Conservation (phyloP, 768 basidiomycete species). For the Tricholoma sp. region DNA sequence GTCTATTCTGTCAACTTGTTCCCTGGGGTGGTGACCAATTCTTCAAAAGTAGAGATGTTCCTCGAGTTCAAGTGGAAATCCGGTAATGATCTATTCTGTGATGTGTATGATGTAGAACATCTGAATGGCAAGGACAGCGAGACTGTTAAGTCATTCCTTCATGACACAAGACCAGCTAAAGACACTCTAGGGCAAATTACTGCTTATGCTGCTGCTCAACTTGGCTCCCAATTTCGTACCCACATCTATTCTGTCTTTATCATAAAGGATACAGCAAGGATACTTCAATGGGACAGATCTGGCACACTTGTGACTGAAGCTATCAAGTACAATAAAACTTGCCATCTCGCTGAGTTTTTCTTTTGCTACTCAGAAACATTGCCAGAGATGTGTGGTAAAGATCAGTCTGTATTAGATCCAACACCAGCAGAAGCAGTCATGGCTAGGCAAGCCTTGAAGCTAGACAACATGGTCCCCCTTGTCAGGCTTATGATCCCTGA, state of each 20-base stretch:
- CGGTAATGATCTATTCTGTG: no score
- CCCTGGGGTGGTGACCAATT: no score
- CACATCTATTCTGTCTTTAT: no score
- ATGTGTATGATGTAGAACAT: no score
- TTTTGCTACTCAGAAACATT: slow-evolving; percentile 3
- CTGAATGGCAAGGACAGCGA: no score
- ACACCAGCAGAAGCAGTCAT: not conserved
- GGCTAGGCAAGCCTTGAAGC: not conserved
- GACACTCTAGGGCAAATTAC: not conserved
- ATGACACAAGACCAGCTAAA: not conserved
- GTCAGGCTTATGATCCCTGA: no score
- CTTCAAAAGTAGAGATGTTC: no score
- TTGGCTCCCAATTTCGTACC: no score
- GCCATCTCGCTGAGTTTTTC: slow-evolving; percentile 6
- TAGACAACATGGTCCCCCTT: not conserved
- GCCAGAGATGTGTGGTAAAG: slow-evolving; percentile 4
- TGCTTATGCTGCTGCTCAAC: not conserved
- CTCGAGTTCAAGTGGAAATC: no score
- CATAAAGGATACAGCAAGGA: no score
- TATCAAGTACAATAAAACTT: not conserved
- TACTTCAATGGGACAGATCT: slow-evolving; percentile 8
- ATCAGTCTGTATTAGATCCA: not conserved
- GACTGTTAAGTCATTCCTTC: no score
- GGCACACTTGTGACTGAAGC: slow-evolving; percentile 11
- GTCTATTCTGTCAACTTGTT: no score